Conservation (phyloP, 805 yeast species). For the Metschnikowia reukaufii region DNA sequence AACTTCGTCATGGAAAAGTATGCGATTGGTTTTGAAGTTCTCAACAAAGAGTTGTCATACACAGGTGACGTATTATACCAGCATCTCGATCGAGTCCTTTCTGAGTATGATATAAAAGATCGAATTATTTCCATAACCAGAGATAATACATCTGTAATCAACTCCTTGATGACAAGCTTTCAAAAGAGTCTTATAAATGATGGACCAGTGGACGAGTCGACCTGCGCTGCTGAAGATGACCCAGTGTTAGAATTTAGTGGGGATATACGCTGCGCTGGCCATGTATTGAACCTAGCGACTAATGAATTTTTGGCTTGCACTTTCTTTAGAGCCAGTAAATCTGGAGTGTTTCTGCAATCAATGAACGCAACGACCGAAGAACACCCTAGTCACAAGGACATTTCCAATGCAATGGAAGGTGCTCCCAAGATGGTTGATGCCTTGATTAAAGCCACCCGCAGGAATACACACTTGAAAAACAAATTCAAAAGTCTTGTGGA, state of each 20-base stretch:
- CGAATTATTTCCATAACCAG: constrained; percentile 5
- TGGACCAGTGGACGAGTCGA: neutral
- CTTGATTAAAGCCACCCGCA: neutral
- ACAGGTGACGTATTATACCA: constrained; percentile 5
- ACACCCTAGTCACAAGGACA: neutral
- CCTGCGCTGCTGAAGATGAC: neutral
- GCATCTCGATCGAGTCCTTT: constrained; percentile 2
- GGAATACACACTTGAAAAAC: neutral
- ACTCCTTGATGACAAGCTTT: constrained; percentile 1
- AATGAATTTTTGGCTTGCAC: neutral
- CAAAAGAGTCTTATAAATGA: neutral
- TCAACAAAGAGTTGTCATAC: neutral
- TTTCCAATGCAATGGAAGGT: neutral
- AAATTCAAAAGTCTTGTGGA: neutral
- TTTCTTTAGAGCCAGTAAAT: neutral
- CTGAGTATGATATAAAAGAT: neutral
- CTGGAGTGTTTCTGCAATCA: neutral
- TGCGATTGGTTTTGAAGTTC: constrained; percentile 1
- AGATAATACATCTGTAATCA: neutral
- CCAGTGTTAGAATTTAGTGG: constrained; percentile 1
- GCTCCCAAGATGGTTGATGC: constrained; percentile 1
- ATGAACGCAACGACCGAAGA: neutral
- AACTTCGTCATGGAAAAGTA: neutral
- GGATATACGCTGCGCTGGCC: neutral
- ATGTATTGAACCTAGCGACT: constrained; percentile 2